Evolutionary conservation across 2,329 filamentous ascomycete species (phyloP), one percentile per base, ranked within the genome.

Genomic region (Volutella citrinella): DNA sequence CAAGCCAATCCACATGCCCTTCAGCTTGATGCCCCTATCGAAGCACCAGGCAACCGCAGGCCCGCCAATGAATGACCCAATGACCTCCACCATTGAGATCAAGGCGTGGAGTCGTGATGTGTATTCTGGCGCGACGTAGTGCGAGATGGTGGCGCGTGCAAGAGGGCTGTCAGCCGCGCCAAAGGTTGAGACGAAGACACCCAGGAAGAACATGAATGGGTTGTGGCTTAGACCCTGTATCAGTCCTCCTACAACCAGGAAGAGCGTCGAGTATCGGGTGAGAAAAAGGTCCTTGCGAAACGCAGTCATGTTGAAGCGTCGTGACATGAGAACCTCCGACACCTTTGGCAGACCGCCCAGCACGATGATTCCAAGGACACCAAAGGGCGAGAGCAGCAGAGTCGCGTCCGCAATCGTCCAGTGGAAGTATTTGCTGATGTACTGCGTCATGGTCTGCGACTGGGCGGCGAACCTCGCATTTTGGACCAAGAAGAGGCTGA

Each of bases 361-460:
- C 19, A 67, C 45, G 21, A 54, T 32, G 20, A 70, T 51, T 26
- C 62, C 60, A 19, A 67, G 52, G 5, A 70, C 29, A 14, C 66
- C 65, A 5, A 65, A 39, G 0, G 65, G 61, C 2, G 66, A 66
- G 7, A 69, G 51, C 19, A 69, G 52, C 34, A 67, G 56, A 36
- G 60, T 66, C 1, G 59, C 62, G 34, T 68, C 55, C 13, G 61
- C 64, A 18, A 70, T 55, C 14, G 49, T 59, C 66, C 66, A 69
- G 30, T 56, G 56, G 27, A 69, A 70, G 36, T 67, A 52, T 35
- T 65, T 68, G 57, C 63, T 67, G 34, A 70, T 48, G 24, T 65
- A 66, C 47, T 69, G 66, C 5, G 59, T 51, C 19, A 69, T 48
- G 1, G 56, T 64, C 7, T 48, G 49, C 10, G 56, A 54, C 41